Base-by-base conservation (phyloP, 2,329 filamentous ascomycete species). In the Pseudovirgaria hyperparasitica region DNA sequence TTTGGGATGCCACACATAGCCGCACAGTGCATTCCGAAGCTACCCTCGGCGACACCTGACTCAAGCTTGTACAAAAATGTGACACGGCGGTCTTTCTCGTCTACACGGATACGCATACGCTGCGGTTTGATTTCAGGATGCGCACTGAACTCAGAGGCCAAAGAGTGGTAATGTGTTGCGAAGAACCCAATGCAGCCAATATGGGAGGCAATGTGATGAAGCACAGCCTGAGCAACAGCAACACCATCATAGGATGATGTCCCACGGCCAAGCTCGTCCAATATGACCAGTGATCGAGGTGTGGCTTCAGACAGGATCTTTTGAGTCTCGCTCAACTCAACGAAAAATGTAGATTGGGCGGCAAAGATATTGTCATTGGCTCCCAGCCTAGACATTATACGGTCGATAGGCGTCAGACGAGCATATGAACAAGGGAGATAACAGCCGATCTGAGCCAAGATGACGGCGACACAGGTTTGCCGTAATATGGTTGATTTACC, bases 311-410 rank as follows among this genome's bases (percentile, higher is more conserved):
- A 75, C 1, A 98, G 67, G 26, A 98, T 98, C 65, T 96, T 96
- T 62, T 96, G 93, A 0, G 90, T 98, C 53, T 98, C 90, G 0
- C 85, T 86, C 2, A 98, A 63, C 55, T 98, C 90, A 16, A 98
- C 87, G 47, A 98, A 96, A 64, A 98, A 98, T 3, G 90, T 98
- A 9, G 82, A 92, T 54, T 98, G 90, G 0, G 87, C 82, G 2
- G 87, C 90, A 49, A 98, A 96, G 43, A 98, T 98, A 55, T 96
- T 96, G 70, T 98, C 90, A 46, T 96, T 93, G 25, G 90, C 90
- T 7, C 90, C 90, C 0, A 98, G 72, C 23, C 90, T 82, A 7
- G 87, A 96, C 90, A 98, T 98, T 62, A 98, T 96, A 29, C 90
- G 82, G 50, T 98, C 90, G 3, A 92, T 75, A 0, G 90, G 87